Evolutionary conservation across 2,329 filamentous ascomycete genomes (phyloP).

Genomic region (Penicillium nordicum): DNA sequence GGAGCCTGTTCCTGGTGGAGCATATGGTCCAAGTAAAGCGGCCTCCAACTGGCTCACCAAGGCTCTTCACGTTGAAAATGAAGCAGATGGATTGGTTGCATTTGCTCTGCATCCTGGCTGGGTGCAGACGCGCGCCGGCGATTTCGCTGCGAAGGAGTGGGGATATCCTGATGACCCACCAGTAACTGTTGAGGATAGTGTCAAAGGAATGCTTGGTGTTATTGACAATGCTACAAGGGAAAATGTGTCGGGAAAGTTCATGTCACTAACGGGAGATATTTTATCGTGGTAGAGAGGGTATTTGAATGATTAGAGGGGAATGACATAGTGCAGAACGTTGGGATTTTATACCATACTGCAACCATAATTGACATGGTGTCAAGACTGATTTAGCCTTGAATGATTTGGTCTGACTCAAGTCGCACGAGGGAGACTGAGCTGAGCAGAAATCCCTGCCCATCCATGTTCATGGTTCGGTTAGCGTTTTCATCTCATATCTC

Average conservation of each 20-base stretch:
- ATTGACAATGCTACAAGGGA: conserved; percentile 39
- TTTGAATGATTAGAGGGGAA: background rate
- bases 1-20: conserved; percentile 21
- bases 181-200: conserved; percentile 33
- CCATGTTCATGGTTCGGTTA: background rate
- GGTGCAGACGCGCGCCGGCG: conserved; percentile 31
- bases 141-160: conserved; percentile 34
- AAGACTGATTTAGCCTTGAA: background rate
- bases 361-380: background rate
- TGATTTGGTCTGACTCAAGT: background rate
- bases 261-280: conserved; percentile 31
- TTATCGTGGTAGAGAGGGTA: conserved; percentile 16
- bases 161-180: conserved; percentile 24
- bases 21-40: conserved; percentile 24
- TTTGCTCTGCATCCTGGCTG: conserved; percentile 39
- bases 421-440: background rate
- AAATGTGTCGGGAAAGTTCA: conserved; percentile 33
- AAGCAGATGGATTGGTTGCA: conserved; percentile 14
- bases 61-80: conserved; percentile 27
- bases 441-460: background rate
- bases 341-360: background rate
- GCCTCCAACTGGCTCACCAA: conserved; percentile 21
- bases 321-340: background rate
- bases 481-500: background rate
- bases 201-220: conserved; percentile 32